Evolutionary conservation across 805 yeast genomes (phyloP).

Genomic region (Brettanomyces bruxellensis): DNA sequence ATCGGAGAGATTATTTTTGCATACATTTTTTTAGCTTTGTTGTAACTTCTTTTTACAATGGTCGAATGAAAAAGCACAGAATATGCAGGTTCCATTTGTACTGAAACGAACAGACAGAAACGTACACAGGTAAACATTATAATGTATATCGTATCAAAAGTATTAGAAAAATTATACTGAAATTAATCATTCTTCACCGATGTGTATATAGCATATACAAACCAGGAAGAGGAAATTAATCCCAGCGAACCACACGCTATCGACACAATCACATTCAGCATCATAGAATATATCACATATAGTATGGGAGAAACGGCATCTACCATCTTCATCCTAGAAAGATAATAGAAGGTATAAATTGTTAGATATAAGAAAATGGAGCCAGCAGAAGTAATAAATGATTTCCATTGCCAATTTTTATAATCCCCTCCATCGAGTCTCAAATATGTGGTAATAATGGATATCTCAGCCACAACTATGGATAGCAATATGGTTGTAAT

Average conservation of each 20-base stretch:
- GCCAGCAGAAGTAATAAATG: slow-evolving; percentile 58
- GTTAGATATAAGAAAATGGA: slow-evolving; percentile 68
- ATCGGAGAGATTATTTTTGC: not conserved
- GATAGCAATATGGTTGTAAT: slow-evolving; percentile 50
- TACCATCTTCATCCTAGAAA: slow-evolving; percentile 47
- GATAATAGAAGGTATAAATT: slow-evolving; percentile 60
- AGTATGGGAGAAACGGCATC: slow-evolving; percentile 61
- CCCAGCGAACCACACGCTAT: slow-evolving; percentile 72
- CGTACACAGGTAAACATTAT: too few species aligned
- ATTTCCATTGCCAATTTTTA: slow-evolving; percentile 76
- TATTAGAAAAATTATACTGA: not conserved
- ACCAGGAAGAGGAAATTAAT: slow-evolving; percentile 53
- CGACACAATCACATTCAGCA: slow-evolving; percentile 54
- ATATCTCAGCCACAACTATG: slow-evolving; percentile 60
- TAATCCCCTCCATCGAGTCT: slow-evolving; percentile 42
- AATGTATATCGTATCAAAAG: not conserved
- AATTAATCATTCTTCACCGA: slow-evolving; percentile 21
- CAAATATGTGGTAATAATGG: slow-evolving; percentile 60
- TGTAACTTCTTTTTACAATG: not conserved
- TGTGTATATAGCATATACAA: slow-evolving; percentile 54
- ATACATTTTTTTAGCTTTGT: not conserved
- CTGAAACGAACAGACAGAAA: too few species aligned
- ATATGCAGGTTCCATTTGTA: too few species aligned
- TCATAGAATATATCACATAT: slow-evolving; percentile 63
- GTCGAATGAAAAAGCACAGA: too few species aligned